Evolutionary conservation across 2,329 filamentous ascomycete species (phyloP).

Genomic region (Xylariales sp.): DNA sequence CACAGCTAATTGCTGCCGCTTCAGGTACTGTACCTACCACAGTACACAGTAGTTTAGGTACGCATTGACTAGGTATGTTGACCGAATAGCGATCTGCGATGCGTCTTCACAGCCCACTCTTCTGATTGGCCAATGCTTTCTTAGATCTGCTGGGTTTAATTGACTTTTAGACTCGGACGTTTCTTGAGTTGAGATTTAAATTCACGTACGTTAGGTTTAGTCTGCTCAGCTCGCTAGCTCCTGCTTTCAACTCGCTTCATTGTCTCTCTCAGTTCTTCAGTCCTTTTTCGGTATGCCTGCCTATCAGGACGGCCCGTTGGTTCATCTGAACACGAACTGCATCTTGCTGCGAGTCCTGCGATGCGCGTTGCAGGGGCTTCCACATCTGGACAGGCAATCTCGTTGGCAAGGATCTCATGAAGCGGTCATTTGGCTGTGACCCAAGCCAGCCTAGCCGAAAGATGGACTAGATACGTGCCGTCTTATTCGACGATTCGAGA

Average conservation of each 20-base stretch:
- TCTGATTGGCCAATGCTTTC: not conserved
- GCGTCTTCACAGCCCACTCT: not conserved
- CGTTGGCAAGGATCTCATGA: not conserved
- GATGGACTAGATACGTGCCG: slow-evolving; percentile 2
- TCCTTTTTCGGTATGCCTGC: not conserved
- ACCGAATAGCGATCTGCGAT: slow-evolving; percentile 2
- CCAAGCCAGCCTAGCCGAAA: slow-evolving; percentile 5
- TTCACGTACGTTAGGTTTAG: too few relatives aligned
- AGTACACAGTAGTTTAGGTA: too few relatives aligned
- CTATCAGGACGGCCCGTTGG: not conserved
- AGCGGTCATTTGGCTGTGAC: slow-evolving; percentile 8
- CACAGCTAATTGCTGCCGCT: not conserved
- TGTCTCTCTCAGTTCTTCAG: not conserved
- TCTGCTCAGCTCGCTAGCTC: not conserved
- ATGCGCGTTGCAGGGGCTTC: slow-evolving; percentile 7
- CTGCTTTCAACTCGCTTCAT: not conserved
- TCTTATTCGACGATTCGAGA: not conserved
- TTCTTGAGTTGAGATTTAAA: too few relatives aligned
- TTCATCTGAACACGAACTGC: not conserved
- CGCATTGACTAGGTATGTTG: too few relatives aligned
- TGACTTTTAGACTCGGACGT: too few relatives aligned
- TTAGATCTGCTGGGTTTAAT: not conserved
- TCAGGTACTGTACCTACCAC: not conserved
- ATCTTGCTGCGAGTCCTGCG: not conserved
- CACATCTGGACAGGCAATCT: slow-evolving; percentile 5